Evolutionary conservation across 495 filamentous ascomycete species (phyloP).

Genomic region (Durotheca rogersii): DNA sequence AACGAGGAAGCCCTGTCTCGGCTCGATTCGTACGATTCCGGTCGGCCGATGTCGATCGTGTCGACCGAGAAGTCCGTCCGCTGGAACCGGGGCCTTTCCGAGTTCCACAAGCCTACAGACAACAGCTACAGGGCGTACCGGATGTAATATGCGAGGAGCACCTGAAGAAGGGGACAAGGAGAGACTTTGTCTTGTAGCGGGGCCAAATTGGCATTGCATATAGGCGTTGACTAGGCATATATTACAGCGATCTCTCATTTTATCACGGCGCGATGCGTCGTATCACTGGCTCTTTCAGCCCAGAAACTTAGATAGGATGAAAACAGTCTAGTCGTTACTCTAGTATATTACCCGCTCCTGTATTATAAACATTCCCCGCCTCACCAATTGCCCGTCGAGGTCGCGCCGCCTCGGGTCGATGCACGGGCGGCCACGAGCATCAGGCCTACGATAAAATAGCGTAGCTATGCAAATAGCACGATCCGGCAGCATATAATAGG

Average conservation of each 20-base stretch:
- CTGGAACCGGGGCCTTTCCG: constrained; percentile 35
- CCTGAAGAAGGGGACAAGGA: too few species aligned
- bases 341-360: constrained; percentile 8
- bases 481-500: not conserved
- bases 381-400: not conserved
- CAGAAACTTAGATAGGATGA: constrained; percentile 1
- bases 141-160: constrained; percentile 24
- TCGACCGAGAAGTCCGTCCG: constrained; percentile 32
- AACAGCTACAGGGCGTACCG: constrained; percentile 32
- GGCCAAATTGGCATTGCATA: constrained; percentile 6
- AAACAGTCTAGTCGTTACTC: constrained; percentile 13
- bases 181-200: too few species aligned
- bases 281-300: constrained; percentile 7
- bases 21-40: constrained; percentile 29
- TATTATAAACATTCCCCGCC: constrained; percentile 11
- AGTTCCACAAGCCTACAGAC: constrained; percentile 27
- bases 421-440: not conserved
- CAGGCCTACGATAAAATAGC: not conserved
- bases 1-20: constrained; percentile 26
- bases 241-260: constrained; percentile 7
- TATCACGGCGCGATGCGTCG: constrained; percentile 4
- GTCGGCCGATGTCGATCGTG: constrained; percentile 20
- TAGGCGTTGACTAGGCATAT: constrained; percentile 12
- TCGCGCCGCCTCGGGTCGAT: not conserved
- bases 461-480: not conserved